Evolutionary conservation across 768 basidiomycete genomes (phyloP).

Genomic region (Russula emetica): DNA sequence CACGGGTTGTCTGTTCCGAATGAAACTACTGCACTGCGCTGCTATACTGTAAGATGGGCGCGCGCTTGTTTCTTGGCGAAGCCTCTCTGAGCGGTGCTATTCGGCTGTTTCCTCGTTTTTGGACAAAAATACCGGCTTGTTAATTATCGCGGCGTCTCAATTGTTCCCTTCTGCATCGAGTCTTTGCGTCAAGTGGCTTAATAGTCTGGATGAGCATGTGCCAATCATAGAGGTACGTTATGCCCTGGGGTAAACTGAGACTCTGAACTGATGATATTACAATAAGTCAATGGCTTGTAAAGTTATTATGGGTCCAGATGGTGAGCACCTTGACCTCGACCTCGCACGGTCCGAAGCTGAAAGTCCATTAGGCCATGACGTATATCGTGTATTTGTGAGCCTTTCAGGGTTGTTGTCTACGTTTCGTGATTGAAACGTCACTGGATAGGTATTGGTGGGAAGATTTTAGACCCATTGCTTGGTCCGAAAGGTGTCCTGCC

Average conservation of each 20-base stretch:
- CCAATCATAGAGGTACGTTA: conserved; percentile 50
- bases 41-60: background rate
- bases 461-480: conserved; percentile 53
- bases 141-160: conserved; percentile 54
- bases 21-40: background rate
- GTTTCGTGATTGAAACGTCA: background rate
- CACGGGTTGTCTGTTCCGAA: background rate
- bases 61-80: too few species aligned
- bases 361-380: conserved; percentile 44
- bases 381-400: conserved; percentile 48
- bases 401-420: background rate
- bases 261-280: background rate
- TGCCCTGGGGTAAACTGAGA: background rate
- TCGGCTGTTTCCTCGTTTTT: conserved; percentile 11
- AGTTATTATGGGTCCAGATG: conserved; percentile 59
- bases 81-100: background rate
- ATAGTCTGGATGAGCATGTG: conserved; percentile 53
- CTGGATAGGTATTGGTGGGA: conserved; percentile 19
- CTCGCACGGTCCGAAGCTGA: background rate
- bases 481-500: conserved; percentile 66
- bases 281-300: background rate
- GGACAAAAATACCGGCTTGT: conserved; percentile 50
- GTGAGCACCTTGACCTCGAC: conserved; percentile 33
- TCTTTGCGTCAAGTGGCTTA: conserved; percentile 58
- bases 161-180: conserved; percentile 60